These are phyloP conservation scores for Trichoderma hamatum DNA, from an alignment of 2,329 filamentous ascomycete species.

Conservation along the genomic window DNA sequence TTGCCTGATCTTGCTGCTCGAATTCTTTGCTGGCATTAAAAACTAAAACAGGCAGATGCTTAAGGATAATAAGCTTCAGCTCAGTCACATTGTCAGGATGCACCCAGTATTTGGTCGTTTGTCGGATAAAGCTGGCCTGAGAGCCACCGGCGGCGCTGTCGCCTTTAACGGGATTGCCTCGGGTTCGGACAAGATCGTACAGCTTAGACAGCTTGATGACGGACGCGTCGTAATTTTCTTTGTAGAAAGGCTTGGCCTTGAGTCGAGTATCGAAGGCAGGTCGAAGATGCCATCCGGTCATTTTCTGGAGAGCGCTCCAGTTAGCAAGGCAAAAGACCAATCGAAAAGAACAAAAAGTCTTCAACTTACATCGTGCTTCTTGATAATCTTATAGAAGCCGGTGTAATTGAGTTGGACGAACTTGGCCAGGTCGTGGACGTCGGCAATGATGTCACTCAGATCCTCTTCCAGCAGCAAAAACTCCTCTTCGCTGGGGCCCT, in stretches of 20 bases:
- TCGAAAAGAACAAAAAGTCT: neutral
- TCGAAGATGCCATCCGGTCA: slow-evolving; percentile 88
- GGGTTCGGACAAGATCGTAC: slow-evolving; percentile 91
- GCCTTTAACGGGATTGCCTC: slow-evolving; percentile 88
- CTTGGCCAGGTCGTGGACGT: slow-evolving; percentile 96
- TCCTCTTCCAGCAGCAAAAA: slow-evolving; percentile 93
- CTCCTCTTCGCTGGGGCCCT: slow-evolving; percentile 80
- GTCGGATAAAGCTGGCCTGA: slow-evolving; percentile 93
- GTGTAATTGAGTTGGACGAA: slow-evolving; percentile 99
- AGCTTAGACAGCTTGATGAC: slow-evolving; percentile 93
- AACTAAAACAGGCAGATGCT: slow-evolving; percentile 94
- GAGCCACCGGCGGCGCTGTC: slow-evolving; percentile 88
- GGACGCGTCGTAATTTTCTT: slow-evolving; percentile 96
- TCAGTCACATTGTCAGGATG: slow-evolving; percentile 98
- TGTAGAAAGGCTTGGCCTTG: slow-evolving; percentile 97
- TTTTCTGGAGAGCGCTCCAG: slow-evolving; percentile 66
- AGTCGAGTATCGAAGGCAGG: slow-evolving; percentile 95
- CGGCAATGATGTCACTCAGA: slow-evolving; percentile 95
- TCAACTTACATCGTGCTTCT: slow-evolving; percentile 89
- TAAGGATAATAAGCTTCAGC: slow-evolving; percentile 94
- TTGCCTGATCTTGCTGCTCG: slow-evolving; percentile 84
- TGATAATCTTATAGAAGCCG: slow-evolving; percentile 99
- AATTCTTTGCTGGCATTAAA: slow-evolving; percentile 99
- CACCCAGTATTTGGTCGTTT: slow-evolving; percentile 99
- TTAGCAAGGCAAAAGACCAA: slow-evolving; percentile 29